Evolutionary conservation across 1,284 basidiomycete genomes (phyloP).

Genomic region (Microbotryum saponariae): DNA sequence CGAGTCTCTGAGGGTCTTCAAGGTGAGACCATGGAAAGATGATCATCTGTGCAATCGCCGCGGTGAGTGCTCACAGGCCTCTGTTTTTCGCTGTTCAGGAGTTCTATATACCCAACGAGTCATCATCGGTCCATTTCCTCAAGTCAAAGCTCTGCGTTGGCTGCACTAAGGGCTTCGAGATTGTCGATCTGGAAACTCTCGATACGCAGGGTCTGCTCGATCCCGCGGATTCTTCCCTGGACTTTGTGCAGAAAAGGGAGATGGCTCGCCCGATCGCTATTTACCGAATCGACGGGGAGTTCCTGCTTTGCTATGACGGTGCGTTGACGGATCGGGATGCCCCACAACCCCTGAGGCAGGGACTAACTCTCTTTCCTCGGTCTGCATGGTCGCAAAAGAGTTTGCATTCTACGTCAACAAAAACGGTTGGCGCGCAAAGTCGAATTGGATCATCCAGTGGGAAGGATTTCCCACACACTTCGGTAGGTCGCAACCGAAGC

Average conservation of each 20-base stretch:
- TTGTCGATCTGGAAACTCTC: constrained; percentile 93
- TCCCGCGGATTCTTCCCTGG: constrained; percentile 80
- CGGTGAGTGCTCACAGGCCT: background rate
- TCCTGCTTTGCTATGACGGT: constrained; percentile 97
- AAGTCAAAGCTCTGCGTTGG: constrained; percentile 97
- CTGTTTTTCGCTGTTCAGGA: constrained; percentile 41
- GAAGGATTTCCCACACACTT: constrained; percentile 90
- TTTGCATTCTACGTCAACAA: constrained; percentile 99
- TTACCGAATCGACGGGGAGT: constrained; percentile 93
- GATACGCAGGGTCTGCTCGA: constrained; percentile 95
- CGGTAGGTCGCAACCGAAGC: constrained; percentile 52
- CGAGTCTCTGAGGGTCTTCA: constrained; percentile 88
- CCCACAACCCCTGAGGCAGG: background rate
- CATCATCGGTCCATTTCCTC: constrained; percentile 91
- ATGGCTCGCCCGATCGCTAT: constrained; percentile 90
- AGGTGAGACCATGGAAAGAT: constrained; percentile 50
- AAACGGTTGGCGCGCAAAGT: constrained; percentile 83
- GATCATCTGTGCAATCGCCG: background rate
- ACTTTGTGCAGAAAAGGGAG: constrained; percentile 87
- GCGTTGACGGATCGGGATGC: constrained; percentile 35
- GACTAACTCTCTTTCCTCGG: background rate
- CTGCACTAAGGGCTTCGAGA: constrained; percentile 97
- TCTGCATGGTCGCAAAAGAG: constrained; percentile 49
- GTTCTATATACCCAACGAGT: constrained; percentile 98
- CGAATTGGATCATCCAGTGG: constrained; percentile 93